A percentile compares a stretch with the other conserved stretches of the same genome.
Evolutionary conservation across 2,329 filamentous ascomycete species (phyloP).

Genomic region (Nigrospora sphaerica): DNA sequence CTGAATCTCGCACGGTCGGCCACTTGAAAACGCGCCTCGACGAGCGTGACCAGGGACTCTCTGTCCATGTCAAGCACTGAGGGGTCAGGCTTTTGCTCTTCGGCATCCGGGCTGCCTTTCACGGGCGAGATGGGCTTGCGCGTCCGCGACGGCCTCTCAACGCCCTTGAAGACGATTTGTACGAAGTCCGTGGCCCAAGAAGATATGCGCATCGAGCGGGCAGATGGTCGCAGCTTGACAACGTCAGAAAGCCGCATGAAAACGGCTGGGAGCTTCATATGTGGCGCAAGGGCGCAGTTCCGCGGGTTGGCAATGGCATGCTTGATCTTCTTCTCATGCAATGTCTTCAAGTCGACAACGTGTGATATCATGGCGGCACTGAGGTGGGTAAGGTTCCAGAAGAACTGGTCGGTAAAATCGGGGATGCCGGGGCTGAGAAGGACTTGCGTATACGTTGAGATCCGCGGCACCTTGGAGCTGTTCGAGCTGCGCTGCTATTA

Average conservation of each 20-base stretch:
- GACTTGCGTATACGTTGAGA: conserved; percentile 28
- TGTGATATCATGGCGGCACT: conserved; percentile 45
- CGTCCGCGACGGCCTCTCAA: conserved; percentile 19
- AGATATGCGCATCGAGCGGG: conserved; percentile 11
- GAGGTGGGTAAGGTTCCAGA: conserved; percentile 43
- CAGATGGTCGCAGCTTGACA: conserved; percentile 14
- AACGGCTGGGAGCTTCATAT: conserved; percentile 40
- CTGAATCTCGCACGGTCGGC: conserved; percentile 46
- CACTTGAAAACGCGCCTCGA: conserved; percentile 49
- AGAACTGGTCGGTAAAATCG: conserved; percentile 41
- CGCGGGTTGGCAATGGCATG: conserved; percentile 23
- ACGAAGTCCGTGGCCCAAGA: conserved; percentile 56
- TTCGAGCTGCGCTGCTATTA: conserved; percentile 7
- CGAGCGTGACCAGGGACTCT: conserved; percentile 29
- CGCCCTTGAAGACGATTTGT: conserved; percentile 47
- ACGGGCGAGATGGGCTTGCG: not conserved
- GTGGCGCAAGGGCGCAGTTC: conserved; percentile 31
- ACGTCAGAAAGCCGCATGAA: conserved; percentile 41
- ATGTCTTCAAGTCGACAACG: conserved; percentile 37
- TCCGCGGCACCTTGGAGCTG: conserved; percentile 10
- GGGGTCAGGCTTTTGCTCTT: not conserved
- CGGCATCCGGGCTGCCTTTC: not conserved
- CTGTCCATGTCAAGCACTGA: conserved; percentile 4
- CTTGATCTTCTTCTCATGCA: conserved; percentile 37
- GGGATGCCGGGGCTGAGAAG: conserved; percentile 36